Percentiles rank a stretch among this genome's conserved stretches.
Evolutionary conservation across 495 filamentous ascomycete genomes (phyloP).

Genomic region (Usnea hakonensis): DNA sequence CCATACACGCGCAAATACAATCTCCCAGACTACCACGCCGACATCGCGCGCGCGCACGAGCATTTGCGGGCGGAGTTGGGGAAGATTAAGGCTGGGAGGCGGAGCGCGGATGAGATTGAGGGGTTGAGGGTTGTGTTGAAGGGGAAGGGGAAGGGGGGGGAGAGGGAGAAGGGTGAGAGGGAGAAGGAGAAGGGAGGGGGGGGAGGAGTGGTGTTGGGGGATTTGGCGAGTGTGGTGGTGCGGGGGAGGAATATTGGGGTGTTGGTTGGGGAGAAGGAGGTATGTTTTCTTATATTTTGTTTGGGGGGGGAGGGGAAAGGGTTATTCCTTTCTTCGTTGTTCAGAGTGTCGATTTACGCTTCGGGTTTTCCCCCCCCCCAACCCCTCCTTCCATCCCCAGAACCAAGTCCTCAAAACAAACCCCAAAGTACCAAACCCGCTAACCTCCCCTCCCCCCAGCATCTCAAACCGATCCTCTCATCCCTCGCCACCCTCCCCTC

Average conservation of each 20-base stretch:
- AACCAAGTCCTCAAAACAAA: neutral
- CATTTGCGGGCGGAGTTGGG: conserved; percentile 7
- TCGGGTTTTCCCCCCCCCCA: no score
- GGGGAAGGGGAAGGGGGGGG: neutral
- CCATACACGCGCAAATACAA: conserved; percentile 18
- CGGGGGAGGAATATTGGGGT: conserved; percentile 16
- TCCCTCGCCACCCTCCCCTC: conserved; percentile 19
- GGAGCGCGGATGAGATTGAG: conserved; percentile 14
- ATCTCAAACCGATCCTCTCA: conserved; percentile 17
- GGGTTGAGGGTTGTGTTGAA: conserved; percentile 7
- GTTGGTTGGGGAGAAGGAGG: conserved; percentile 22
- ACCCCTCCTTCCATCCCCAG: neutral
- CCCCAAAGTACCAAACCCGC: neutral
- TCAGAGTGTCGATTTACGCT: no score
- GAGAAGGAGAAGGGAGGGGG: neutral
- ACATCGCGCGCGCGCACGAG: conserved; percentile 12
- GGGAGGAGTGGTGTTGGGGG: conserved; percentile 8
- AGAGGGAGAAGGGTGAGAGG: neutral
- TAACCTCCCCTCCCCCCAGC: neutral
- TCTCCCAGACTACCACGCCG: conserved; percentile 17
- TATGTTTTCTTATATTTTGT: neutral
- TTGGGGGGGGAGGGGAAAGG: neutral
- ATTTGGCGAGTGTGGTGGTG: conserved; percentile 18
- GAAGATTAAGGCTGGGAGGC: conserved; percentile 8
- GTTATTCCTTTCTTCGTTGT: neutral